phyloP scores from a whole-genome alignment of 2,329 filamentous ascomycete genomes.

The Trichophyton equinum region DNA sequence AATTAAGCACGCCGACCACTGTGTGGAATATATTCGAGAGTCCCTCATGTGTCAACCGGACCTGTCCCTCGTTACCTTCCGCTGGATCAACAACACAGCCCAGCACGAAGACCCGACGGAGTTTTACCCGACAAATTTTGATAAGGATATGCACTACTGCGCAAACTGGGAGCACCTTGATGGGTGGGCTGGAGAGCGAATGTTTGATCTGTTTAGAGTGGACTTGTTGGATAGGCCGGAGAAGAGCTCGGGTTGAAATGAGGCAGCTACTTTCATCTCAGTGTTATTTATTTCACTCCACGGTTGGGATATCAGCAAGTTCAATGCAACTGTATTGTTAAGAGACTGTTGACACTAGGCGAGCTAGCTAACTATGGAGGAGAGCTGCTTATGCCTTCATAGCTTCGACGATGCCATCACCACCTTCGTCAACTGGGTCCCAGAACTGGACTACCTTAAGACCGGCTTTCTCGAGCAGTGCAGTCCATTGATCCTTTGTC shows the following conservation, averaged over 20 bases:
- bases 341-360: too few species aligned
- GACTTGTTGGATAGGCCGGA: neutral
- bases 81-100: neutral
- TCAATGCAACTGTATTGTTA: too few species aligned
- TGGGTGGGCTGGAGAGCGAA: neutral
- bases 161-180: neutral
- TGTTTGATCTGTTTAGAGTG: neutral
- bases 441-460: conserved; percentile 24
- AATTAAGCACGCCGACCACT: neutral
- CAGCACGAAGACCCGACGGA: neutral
- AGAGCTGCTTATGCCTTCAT: neutral
- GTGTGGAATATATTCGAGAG: neutral
- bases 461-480: conserved; percentile 20
- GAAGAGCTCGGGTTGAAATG: neutral
- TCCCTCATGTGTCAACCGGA: neutral
- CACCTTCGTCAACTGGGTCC: conserved; percentile 10
- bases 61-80: neutral
- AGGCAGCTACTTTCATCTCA: too few species aligned
- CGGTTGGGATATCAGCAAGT: too few species aligned
- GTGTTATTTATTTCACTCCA: too few species aligned
- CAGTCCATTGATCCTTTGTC: conserved; percentile 26
- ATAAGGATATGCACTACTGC: neutral
- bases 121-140: neutral
- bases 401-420: conserved; percentile 9
- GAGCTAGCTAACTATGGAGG: too few species aligned